Evolutionary conservation across 768 basidiomycete genomes (phyloP).

Genomic region (Zangia roseola): DNA sequence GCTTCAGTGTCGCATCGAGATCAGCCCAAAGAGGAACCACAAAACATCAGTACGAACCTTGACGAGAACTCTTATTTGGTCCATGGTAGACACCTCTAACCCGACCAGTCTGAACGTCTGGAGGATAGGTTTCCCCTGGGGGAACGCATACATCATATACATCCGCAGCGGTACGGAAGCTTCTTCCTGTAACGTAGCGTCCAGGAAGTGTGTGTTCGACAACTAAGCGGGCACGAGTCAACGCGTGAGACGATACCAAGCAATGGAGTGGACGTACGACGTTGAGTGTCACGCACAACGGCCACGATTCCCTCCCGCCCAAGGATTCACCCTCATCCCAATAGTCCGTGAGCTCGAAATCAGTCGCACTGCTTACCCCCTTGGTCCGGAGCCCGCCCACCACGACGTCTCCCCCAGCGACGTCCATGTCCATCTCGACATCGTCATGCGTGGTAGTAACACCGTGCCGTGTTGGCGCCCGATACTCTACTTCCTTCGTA

Average conservation of each 20-base stretch:
- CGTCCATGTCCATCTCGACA: constrained; percentile 55
- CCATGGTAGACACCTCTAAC: constrained; percentile 51
- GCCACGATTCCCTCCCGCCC: constrained; percentile 64
- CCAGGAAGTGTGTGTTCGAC: constrained; percentile 63
- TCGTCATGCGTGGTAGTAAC: constrained; percentile 28
- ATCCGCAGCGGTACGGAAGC: constrained; percentile 60
- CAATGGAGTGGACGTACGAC: constrained; percentile 46
- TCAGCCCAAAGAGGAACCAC: constrained; percentile 20
- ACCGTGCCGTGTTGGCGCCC: constrained; percentile 36
- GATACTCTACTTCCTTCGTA: constrained; percentile 71
- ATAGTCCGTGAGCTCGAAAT: constrained; percentile 85
- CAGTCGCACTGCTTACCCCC: constrained; percentile 48
- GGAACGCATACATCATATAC: constrained; percentile 64
- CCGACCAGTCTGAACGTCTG: constrained; percentile 69
- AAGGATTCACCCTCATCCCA: constrained; percentile 82
- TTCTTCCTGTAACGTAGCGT: constrained; percentile 73
- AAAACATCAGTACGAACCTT: constrained; percentile 40
- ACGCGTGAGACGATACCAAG: neutral
- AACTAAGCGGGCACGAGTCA: constrained; percentile 37
- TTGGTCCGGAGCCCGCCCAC: constrained; percentile 60
- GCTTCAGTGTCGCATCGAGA: constrained; percentile 54
- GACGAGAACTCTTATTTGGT: constrained; percentile 50
- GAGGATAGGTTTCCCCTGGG: constrained; percentile 38
- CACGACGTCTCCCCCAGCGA: constrained; percentile 19
- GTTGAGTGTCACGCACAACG: constrained; percentile 76